A percentile compares a stretch with the other conserved stretches of the same genome.
Conservation (phyloP, 306 rosid species). For the Quercus rubra region DNA sequence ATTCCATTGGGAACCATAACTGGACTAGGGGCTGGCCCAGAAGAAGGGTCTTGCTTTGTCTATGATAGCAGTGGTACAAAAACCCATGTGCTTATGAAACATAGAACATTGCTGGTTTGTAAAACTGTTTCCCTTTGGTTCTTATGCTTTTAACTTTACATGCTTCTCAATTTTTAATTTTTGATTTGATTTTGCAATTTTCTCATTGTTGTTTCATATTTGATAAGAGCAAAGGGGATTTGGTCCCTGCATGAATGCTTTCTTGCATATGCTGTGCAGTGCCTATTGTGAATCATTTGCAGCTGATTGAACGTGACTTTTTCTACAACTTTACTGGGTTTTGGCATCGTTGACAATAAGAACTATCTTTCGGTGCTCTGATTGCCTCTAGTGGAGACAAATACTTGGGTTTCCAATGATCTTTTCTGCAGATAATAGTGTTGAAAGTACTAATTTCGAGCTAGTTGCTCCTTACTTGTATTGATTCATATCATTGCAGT, state of each 20-base stretch:
- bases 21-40: conserved; percentile 79
- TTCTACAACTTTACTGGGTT: neutral
- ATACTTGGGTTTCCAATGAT: neutral
- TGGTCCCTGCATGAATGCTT: neutral
- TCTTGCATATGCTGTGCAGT: neutral
- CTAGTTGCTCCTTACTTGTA: neutral
- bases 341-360: neutral
- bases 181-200: neutral
- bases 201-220: neutral
- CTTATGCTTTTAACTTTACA: conserved; percentile 1
- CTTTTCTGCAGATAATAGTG: neutral
- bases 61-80: conserved; percentile 60
- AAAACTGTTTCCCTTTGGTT: conserved; percentile 21
- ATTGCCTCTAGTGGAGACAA: neutral
- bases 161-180: conserved; percentile 2
- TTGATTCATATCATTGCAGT: neutral
- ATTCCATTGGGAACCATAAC: conserved; percentile 75
- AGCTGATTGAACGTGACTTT: neutral
- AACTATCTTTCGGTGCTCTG: neutral
- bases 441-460: neutral
- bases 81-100: conserved; percentile 87
- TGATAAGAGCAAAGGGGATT: neutral
- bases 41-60: conserved; percentile 81
- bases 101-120: conserved; percentile 85
- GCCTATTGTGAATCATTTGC: neutral